Evolutionary conservation across 306 rosid species (phyloP).

Genomic region (Albizia julibrissin): DNA sequence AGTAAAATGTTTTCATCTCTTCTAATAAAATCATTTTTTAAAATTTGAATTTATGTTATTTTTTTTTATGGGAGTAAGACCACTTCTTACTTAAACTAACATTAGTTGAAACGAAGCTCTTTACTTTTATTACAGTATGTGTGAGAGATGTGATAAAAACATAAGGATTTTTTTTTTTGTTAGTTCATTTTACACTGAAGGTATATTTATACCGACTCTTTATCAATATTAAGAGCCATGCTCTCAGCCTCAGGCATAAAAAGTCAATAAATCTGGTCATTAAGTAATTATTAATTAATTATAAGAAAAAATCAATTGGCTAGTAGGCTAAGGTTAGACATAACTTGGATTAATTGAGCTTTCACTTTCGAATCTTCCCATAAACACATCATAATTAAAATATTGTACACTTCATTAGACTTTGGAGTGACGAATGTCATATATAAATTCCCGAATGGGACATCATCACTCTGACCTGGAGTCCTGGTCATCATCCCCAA

Average conservation of each 20-base stretch:
- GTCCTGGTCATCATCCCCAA: too few species aligned
- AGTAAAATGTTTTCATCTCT: too few species aligned
- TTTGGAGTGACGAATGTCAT: not conserved
- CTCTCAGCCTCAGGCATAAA: not conserved
- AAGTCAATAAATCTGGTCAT: not conserved
- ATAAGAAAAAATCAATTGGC: not conserved
- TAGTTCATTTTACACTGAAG: not conserved
- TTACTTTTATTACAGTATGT: not conserved
- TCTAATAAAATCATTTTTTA: fast-evolving
- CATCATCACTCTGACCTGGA: not conserved
- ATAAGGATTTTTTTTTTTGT: not conserved
- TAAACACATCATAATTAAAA: constrained; percentile 43
- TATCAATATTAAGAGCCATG: not conserved
- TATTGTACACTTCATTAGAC: not conserved
- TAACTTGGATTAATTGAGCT: constrained; percentile 4
- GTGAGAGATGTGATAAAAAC: not conserved
- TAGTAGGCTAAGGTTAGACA: not conserved
- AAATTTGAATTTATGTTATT: too few species aligned
- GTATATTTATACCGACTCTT: constrained; percentile 34
- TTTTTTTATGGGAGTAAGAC: too few species aligned
- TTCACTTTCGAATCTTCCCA: constrained; percentile 63
- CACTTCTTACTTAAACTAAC: too few species aligned
- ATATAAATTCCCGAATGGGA: not conserved
- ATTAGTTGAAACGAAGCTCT: too few species aligned
- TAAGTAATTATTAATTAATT: not conserved